Conservation (phyloP, 805 yeast species). For the Metschnikowia sp. region DNA sequence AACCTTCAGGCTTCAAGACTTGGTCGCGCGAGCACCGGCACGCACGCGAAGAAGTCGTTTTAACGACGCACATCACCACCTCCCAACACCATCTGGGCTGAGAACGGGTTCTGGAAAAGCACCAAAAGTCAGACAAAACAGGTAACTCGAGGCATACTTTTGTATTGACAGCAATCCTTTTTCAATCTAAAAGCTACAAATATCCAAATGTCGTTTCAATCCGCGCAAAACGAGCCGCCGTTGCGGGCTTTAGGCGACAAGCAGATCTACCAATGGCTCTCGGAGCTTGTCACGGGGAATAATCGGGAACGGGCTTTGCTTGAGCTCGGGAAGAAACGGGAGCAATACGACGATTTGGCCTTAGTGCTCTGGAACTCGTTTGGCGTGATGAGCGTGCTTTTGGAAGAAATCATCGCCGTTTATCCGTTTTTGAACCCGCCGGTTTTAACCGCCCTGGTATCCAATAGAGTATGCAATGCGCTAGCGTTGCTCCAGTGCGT, state of each 20-base stretch:
- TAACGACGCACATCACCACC: too few relatives aligned
- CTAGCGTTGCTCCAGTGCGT: constrained; percentile 93
- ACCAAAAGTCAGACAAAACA: too few relatives aligned
- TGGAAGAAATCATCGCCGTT: constrained; percentile 86
- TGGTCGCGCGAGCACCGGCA: too few relatives aligned
- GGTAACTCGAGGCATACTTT: too few relatives aligned
- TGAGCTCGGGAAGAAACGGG: constrained; percentile 91
- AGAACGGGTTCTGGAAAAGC: too few relatives aligned
- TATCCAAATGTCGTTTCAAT: neutral
- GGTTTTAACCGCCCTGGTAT: constrained; percentile 74
- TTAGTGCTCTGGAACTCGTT: constrained; percentile 91
- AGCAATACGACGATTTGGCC: constrained; percentile 91
- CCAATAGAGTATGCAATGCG: constrained; percentile 94
- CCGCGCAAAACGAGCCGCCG: constrained; percentile 2
- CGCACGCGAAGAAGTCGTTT: too few relatives aligned
- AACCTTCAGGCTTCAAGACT: too few relatives aligned
- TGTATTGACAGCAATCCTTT: too few relatives aligned
- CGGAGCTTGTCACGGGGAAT: constrained; percentile 85
- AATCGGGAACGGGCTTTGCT: constrained; percentile 89
- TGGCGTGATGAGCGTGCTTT: constrained; percentile 90
- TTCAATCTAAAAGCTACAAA: too few relatives aligned
- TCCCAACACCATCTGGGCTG: too few relatives aligned
- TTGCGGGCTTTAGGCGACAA: constrained; percentile 52
- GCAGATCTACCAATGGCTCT: constrained; percentile 85
- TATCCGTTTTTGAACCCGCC: constrained; percentile 91